A percentile compares a stretch with the other conserved stretches of the same genome.
phyloP scores from a whole-genome alignment of 164 flowering plant species.

The Stephania cephalantha region DNA sequence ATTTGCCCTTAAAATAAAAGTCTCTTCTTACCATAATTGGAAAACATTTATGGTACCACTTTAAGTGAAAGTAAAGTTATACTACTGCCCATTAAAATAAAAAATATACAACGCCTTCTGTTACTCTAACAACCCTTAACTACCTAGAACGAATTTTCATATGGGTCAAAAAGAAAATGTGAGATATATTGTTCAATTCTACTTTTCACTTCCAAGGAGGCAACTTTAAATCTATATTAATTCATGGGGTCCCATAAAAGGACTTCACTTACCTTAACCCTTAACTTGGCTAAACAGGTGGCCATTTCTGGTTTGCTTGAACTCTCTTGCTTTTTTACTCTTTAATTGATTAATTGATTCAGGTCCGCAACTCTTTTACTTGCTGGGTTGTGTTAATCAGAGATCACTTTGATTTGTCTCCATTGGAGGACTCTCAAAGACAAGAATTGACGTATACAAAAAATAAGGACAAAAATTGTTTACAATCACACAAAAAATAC shows the following conservation, averaged over 20 bases:
- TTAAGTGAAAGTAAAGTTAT: background rate
- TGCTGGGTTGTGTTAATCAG: background rate
- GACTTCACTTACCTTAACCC: too few species aligned
- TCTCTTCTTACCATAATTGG: too few species aligned
- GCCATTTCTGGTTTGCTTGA: background rate
- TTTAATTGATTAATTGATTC: background rate
- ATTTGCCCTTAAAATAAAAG: too few species aligned
- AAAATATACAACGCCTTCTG: background rate
- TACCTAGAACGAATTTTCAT: background rate
- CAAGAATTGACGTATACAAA: background rate
- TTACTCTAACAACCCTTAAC: background rate
- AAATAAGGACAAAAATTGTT: background rate
- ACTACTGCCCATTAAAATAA: too few species aligned
- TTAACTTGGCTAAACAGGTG: background rate
- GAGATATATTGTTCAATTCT: background rate
- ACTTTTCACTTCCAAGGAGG: background rate
- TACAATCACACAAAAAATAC: constrained; percentile 9
- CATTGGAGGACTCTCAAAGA: background rate
- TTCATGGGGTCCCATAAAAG: too few species aligned
- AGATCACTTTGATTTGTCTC: background rate
- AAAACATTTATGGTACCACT: too few species aligned
- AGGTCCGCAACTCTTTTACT: background rate
- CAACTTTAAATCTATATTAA: background rate
- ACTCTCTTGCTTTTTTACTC: background rate
- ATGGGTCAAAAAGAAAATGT: background rate